Base-by-base conservation (phyloP, 768 basidiomycete species). In the Lentinula sp. region DNA sequence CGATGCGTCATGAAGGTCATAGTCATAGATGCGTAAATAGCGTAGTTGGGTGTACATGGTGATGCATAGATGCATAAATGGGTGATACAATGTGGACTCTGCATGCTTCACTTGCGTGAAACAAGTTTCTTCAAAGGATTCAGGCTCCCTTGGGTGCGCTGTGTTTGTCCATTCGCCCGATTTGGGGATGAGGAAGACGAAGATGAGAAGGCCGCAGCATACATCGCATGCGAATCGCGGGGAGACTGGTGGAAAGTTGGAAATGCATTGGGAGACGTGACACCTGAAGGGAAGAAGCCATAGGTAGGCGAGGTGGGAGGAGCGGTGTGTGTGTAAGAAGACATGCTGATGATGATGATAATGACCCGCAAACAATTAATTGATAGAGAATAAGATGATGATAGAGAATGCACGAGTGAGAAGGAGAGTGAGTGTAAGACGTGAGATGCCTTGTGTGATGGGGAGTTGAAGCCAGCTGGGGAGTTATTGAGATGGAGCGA, bases 191-290 rank as follows among this genome's bases (percentile, higher is more conserved):
- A 61, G 61, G 68, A 43, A 16, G 68, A 68, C 50, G 72, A 64
- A 33, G 73, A 65, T 60, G 85, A 78, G 4, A 60, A 60, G 8
- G 50, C 59, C 6, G 82, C 75, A 42, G 84, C 76, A 72, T 83
- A 86, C 81, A 85, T 83, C 64, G 73, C 71, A 66, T 87, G 83
- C 3, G 76, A 68, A 65, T 86, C 83, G 57, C 86, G 84, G 42
- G 86, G 86, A 66, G 83, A 79, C 71, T 82, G 82, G 69, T 85
- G 81, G 59, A 87, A 76, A 48, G 77, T 66, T 10, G 75, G 69
- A 69, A 87, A 86, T 12, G 84, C 81, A 60, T 85, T 83, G 57
- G 85, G 85, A 12, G 80, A 79, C 23, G 83, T 76, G 5, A 80
- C 74, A 55, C 79, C 79, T 15, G 77, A 70, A 37, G 85, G 85